These are phyloP conservation scores for Tilletiaria anomala DNA, from an alignment of 1,284 basidiomycete genomes.

Conservation along the genomic window DNA sequence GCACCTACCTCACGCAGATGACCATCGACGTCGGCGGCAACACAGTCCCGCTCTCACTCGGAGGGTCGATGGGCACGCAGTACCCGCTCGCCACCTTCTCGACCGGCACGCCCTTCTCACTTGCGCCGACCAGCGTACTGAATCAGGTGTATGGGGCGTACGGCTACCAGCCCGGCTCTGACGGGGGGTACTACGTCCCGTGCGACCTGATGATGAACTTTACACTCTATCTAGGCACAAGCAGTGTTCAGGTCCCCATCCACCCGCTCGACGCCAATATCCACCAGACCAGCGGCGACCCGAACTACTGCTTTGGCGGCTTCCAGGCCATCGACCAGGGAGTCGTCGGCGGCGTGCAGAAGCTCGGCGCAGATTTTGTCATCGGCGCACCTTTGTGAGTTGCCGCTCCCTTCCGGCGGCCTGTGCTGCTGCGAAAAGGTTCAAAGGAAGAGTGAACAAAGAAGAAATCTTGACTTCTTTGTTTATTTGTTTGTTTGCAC, in stretches of 20 bases:
- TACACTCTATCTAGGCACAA: slow-evolving; percentile 12
- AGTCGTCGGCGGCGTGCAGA: slow-evolving; percentile 9
- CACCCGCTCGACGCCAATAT: slow-evolving; percentile 26
- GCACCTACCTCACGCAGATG: slow-evolving; percentile 13
- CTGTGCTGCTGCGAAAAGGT: no score
- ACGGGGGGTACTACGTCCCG: slow-evolving; percentile 27
- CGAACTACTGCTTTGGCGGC: slow-evolving; percentile 20
- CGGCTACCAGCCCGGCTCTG: slow-evolving; percentile 19
- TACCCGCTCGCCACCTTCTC: slow-evolving; percentile 20
- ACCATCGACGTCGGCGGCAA: slow-evolving; percentile 11
- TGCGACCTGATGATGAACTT: slow-evolving; percentile 24
- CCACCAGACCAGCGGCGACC: slow-evolving; percentile 6
- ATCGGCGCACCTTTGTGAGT: slow-evolving; percentile 18
- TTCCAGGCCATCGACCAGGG: slow-evolving; percentile 17
- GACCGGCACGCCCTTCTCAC: slow-evolving; percentile 20
- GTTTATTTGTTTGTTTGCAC: no score
- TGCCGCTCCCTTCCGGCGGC: neutral
- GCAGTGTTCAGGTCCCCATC: slow-evolving; percentile 14
- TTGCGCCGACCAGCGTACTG: slow-evolving; percentile 14
- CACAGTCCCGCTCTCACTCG: slow-evolving; percentile 11
- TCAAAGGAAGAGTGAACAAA: no score
- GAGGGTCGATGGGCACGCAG: slow-evolving; percentile 8
- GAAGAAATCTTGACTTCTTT: no score
- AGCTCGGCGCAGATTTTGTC: slow-evolving; percentile 23
- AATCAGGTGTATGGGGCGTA: slow-evolving; percentile 29